These are phyloP conservation scores for Trichoderma atrobrunneum DNA, from an alignment of 2,329 filamentous ascomycete genomes.

Conservation along the genomic window DNA sequence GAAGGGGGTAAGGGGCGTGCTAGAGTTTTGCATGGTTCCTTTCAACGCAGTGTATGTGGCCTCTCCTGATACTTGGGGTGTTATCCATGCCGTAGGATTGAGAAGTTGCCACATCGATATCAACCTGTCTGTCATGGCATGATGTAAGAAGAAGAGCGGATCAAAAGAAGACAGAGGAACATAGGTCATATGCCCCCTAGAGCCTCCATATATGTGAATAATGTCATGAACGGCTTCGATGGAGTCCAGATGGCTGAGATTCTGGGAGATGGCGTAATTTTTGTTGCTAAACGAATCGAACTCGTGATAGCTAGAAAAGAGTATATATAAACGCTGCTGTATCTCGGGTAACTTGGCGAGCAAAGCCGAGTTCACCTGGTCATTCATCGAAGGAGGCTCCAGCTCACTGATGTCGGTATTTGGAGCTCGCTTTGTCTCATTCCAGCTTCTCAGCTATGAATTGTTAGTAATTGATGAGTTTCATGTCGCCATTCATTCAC, in stretches of 20 bases:
- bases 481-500: not conserved
- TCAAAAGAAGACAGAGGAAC: constrained; percentile 74
- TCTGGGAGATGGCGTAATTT: constrained; percentile 52
- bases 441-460: constrained; percentile 56
- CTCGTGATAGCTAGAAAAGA: constrained; percentile 65
- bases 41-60: constrained; percentile 59
- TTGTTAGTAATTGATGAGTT: not conserved
- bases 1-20: constrained; percentile 66
- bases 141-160: constrained; percentile 75
- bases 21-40: constrained; percentile 52
- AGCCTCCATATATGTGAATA: constrained; percentile 58
- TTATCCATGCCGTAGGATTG: constrained; percentile 65
- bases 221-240: constrained; percentile 63
- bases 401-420: constrained; percentile 30
- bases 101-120: constrained; percentile 76
- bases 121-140: constrained; percentile 71
- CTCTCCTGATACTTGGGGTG: constrained; percentile 51
- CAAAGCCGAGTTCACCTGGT: constrained; percentile 48
- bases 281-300: constrained; percentile 70
- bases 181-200: constrained; percentile 66
- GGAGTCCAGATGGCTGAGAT: constrained; percentile 56
- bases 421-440: constrained; percentile 58
- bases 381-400: constrained; percentile 54
- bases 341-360: constrained; percentile 49
- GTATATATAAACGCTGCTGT: constrained; percentile 62